Base-by-base conservation (phyloP, 2,329 filamentous ascomycete genomes). In the Macroventuria anomochaeta region DNA sequence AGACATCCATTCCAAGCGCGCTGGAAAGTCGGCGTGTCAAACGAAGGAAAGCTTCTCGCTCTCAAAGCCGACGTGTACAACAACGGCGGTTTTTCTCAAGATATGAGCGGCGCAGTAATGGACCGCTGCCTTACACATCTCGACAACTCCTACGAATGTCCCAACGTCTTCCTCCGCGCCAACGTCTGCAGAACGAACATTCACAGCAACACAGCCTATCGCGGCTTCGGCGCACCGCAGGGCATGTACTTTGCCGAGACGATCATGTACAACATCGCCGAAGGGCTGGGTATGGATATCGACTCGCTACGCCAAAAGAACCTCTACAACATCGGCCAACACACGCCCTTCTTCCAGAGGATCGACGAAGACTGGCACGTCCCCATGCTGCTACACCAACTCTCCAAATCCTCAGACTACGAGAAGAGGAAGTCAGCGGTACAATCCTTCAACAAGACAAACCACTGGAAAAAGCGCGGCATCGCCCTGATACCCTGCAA, bases 151-250 rank as follows among this genome's bases (percentile, higher is more conserved):
- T 97, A 97, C 76, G 85, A 86, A 46, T 91, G 96, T 47, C 92
- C 93, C 0, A 92, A 96, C 65, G 82, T 96, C 13, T 77, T 88
- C 64, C 85, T 97, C n/a, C 87, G 91, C 10, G 93, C 93, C 4
- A 85, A 90, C 38, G 77, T 96, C 26, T 96, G 91, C 80, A 93
- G 88, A 76, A 97, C 93, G 0, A 97, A 97, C 71, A 97, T 91
- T 0, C 91, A 97, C 76, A 96, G 91, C 4, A 97, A 97, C 75
- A 96, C 92, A 4, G 93, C 93, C 0, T 97, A 97, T 81, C 87
- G 93, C 65, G 93, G 93, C 0, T 97, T 97, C 63, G 93, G 93
- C 54, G 93, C 93, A 0, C 93, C 93, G 0, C 93, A 97, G 72
- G 95, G 93, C 53, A 88, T 97, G 81, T 97, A 96, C 75, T 90